phyloP scores from a whole-genome alignment of 768 basidiomycete genomes.

The Steccherinum ochraceum region DNA sequence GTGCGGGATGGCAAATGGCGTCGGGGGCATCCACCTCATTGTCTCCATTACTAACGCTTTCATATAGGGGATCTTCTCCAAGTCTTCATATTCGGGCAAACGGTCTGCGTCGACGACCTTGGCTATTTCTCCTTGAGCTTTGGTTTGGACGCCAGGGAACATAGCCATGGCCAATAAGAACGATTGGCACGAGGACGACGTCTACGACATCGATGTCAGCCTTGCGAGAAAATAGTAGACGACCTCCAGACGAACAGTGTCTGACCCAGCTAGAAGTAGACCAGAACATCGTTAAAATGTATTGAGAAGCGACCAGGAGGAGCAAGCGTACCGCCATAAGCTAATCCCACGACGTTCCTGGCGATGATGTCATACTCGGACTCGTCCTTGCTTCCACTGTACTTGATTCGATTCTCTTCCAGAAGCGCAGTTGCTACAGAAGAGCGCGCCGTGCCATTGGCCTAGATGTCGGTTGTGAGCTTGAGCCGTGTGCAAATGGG shows the following conservation, averaged over 20 bases:
- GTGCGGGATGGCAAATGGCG: slow-evolving; percentile 19
- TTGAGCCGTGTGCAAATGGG: not conserved
- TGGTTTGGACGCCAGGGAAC: slow-evolving; percentile 20
- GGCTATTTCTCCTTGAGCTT: slow-evolving; percentile 63
- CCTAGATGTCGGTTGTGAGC: slow-evolving; percentile 3
- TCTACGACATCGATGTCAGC: slow-evolving; percentile 10
- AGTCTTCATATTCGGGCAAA: slow-evolving; percentile 50
- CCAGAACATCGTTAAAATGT: not conserved
- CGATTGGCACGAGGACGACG: slow-evolving; percentile 19
- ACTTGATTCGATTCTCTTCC: slow-evolving; percentile 3
- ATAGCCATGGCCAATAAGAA: slow-evolving; percentile 6
- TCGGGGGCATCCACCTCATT: slow-evolving; percentile 3
- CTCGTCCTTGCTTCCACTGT: not conserved
- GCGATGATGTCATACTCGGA: not conserved
- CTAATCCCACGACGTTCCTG: slow-evolving; percentile 1
- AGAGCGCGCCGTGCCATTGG: slow-evolving; percentile 9
- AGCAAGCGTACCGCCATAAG: slow-evolving; percentile 6
- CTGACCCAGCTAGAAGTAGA: slow-evolving; percentile 8
- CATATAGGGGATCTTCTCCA: slow-evolving; percentile 2
- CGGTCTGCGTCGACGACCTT: slow-evolving; percentile 42
- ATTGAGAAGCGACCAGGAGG: too few species aligned
- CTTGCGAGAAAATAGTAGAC: not conserved
- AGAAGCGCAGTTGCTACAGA: slow-evolving; percentile 14
- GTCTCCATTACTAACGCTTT: slow-evolving; percentile 3
- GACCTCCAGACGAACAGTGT: slow-evolving; percentile 11